These are phyloP conservation scores for Euphorbia peplus DNA, from an alignment of 345 rosid genomes.

Conservation along the genomic window DNA sequence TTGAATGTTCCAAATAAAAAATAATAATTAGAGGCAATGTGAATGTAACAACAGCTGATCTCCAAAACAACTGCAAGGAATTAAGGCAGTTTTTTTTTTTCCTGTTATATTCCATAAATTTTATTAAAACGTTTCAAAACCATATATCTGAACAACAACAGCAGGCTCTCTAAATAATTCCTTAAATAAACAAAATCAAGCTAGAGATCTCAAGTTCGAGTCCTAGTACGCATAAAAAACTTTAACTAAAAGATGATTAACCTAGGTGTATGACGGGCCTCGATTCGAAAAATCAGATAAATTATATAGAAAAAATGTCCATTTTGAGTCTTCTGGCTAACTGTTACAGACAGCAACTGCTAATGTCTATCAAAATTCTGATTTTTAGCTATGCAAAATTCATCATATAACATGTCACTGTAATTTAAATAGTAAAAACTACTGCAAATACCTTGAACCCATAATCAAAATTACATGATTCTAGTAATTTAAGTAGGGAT, in stretches of 20 bases:
- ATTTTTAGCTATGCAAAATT: background rate
- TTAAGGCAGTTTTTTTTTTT: too few relatives aligned
- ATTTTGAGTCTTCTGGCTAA: background rate
- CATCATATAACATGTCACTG: background rate
- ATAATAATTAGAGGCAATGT: background rate
- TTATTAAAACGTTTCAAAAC: background rate
- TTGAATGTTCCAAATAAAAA: background rate
- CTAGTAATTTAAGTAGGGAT: background rate
- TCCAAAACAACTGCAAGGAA: background rate
- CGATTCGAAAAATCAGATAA: too few relatives aligned
- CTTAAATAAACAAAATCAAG: background rate
- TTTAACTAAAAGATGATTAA: too few relatives aligned
- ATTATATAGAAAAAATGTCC: too few relatives aligned
- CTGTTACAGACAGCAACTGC: constrained; percentile 1
- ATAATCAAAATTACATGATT: background rate
- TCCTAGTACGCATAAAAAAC: too few relatives aligned
- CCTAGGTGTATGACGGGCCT: too few relatives aligned
- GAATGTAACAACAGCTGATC: background rate
- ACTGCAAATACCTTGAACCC: background rate
- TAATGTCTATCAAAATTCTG: background rate
- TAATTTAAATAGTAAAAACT: background rate
- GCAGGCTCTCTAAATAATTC: background rate
- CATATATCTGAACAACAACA: background rate
- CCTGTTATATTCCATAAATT: background rate
- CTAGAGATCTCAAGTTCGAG: too few relatives aligned